phyloP scores from a whole-genome alignment of 257 asterid species.

The Pogostemon cablin region DNA sequence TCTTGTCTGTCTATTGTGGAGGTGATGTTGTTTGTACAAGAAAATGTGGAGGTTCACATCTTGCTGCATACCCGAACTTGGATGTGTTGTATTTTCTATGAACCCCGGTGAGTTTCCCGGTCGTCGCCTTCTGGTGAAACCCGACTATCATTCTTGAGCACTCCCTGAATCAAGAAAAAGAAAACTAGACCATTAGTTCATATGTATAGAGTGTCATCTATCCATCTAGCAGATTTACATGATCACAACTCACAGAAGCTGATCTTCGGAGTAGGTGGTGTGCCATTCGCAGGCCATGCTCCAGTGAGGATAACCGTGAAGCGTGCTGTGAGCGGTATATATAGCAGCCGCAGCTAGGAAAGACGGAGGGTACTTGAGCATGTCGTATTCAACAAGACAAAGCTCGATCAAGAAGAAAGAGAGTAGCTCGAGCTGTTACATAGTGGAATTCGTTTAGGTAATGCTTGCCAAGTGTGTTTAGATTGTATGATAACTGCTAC shows the following conservation, averaged over 20 bases:
- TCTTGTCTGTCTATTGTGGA: slow-evolving; percentile 41
- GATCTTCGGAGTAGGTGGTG: slow-evolving; percentile 50
- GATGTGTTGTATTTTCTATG: slow-evolving; percentile 71
- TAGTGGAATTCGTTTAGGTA: not conserved
- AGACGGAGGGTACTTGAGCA: slow-evolving; percentile 80
- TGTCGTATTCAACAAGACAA: slow-evolving; percentile 73
- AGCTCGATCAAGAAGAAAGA: slow-evolving; percentile 74
- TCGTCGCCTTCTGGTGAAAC: slow-evolving; percentile 60
- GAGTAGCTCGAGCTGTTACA: slow-evolving; percentile 60
- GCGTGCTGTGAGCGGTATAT: slow-evolving; percentile 68
- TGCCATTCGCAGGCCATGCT: slow-evolving; percentile 60
- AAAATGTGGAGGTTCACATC: slow-evolving; percentile 65
- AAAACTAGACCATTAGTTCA: not conserved
- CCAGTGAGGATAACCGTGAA: slow-evolving; percentile 68
- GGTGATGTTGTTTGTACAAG: slow-evolving; percentile 40
- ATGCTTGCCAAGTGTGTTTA: not conserved
- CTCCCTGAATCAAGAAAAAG: slow-evolving; percentile 43
- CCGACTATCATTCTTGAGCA: slow-evolving; percentile 56
- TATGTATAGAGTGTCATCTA: not conserved
- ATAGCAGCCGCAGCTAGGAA: slow-evolving; percentile 85
- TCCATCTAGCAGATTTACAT: not conserved
- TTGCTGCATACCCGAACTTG: slow-evolving; percentile 67
- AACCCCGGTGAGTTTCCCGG: slow-evolving; percentile 69
- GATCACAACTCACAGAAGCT: slow-evolving; percentile 57
- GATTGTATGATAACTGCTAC: not conserved